Percentiles rank a stretch among this genome's conserved stretches.
phyloP scores from a whole-genome alignment of 2,329 filamentous ascomycete species.

The Talaromyces sp. region DNA sequence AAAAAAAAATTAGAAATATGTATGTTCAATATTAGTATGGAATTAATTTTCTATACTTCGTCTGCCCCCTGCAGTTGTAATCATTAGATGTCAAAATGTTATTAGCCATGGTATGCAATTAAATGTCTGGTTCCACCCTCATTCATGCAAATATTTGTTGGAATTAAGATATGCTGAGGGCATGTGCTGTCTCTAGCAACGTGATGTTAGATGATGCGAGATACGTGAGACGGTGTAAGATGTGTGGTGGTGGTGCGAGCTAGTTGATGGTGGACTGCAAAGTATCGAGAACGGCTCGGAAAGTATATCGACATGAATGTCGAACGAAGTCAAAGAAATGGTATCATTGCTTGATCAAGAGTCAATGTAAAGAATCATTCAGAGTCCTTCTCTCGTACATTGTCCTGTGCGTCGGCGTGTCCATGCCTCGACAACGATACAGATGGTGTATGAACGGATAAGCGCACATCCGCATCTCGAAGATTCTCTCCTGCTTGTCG shows the following conservation, averaged over 20 bases:
- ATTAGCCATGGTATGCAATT: not conserved
- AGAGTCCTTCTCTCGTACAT: not conserved
- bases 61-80: not conserved
- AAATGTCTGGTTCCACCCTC: not conserved
- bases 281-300: not conserved
- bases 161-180: not conserved
- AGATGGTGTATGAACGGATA: not conserved
- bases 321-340: not conserved
- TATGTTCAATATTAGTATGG: not conserved
- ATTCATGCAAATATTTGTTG: not conserved
- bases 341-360: too few species aligned
- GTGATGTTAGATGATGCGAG: not conserved
- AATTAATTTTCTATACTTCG: not conserved
- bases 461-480: not conserved
- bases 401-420: not conserved
- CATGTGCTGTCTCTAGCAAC: too few species aligned
- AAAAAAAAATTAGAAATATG: not conserved
- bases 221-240: not conserved
- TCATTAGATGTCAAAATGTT: not conserved
- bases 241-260: not conserved
- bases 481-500: slow-evolving; percentile 7
- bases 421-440: slow-evolving; percentile 6
- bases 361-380: not conserved
- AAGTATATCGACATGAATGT: not conserved
- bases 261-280: too few species aligned